Evolutionary conservation across 352 stramenopile genomes (phyloP).

Genomic region (Thraustotheca clavata): DNA sequence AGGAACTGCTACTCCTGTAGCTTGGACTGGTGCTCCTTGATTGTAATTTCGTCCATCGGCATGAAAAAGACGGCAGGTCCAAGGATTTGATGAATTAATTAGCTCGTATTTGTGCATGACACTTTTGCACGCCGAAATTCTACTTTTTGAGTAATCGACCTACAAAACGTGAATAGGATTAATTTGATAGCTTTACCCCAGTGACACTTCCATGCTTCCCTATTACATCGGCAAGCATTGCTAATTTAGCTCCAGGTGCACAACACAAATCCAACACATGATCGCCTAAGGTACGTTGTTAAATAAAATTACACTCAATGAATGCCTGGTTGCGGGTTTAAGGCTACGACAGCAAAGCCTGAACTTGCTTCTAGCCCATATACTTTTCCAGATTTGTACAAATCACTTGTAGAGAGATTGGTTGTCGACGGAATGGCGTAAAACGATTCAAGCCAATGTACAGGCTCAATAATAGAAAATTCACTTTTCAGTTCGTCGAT

Average conservation of each 20-base stretch:
- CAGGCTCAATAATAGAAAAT: constrained; percentile 12
- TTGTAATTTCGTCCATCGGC: constrained; percentile 69
- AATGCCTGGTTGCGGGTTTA: constrained; percentile 42
- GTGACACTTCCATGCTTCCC: constrained; percentile 52
- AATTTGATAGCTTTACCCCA: constrained; percentile 30
- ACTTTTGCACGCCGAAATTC: constrained; percentile 80
- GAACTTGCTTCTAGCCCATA: constrained; percentile 82
- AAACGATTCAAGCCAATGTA: constrained; percentile 51
- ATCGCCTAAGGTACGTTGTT: constrained; percentile 30
- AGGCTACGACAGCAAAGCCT: constrained; percentile 51
- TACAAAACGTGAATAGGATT: too few species aligned
- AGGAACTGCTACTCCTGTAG: constrained; percentile 22
- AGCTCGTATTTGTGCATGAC: constrained; percentile 92
- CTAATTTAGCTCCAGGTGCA: constrained; percentile 88
- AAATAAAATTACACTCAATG: background rate
- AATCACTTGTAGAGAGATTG: constrained; percentile 34
- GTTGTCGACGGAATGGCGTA: constrained; percentile 45
- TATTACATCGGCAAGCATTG: constrained; percentile 81
- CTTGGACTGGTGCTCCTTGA: constrained; percentile 34
- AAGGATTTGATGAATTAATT: constrained; percentile 30
- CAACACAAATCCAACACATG: constrained; percentile 93
- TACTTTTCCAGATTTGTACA: constrained; percentile 47
- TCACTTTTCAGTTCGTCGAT: constrained; percentile 19
- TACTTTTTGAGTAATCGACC: constrained; percentile 81
- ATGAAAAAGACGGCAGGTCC: constrained; percentile 68